These are phyloP conservation scores for Phyllachora maydis DNA, from an alignment of 2,329 filamentous ascomycete genomes.

Conservation along the genomic window DNA sequence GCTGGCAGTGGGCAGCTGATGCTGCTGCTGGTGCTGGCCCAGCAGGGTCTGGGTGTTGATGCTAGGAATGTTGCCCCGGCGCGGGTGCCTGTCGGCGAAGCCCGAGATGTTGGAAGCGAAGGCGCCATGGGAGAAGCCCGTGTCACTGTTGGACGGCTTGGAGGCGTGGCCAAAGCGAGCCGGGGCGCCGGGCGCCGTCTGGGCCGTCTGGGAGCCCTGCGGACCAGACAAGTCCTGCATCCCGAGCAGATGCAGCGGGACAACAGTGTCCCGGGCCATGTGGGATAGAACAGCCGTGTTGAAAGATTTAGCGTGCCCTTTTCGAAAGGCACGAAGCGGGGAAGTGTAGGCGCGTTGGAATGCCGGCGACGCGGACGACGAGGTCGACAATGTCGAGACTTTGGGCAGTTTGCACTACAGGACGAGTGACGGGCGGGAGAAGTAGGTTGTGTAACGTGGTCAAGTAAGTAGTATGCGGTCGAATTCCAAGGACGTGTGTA, in stretches of 20 bases:
- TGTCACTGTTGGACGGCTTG: constrained; percentile 67
- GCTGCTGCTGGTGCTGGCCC: constrained; percentile 15
- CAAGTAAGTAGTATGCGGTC: no score
- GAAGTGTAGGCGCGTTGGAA: constrained; percentile 9
- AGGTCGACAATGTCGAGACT: no score
- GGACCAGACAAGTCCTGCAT: constrained; percentile 74
- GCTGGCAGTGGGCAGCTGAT: constrained; percentile 30
- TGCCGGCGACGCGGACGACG: no score
- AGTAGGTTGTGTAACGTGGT: no score
- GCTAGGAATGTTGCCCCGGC: constrained; percentile 67
- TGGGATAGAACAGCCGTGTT: constrained; percentile 71
- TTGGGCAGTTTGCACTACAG: no score
- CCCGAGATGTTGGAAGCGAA: constrained; percentile 74
- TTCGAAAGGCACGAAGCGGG: constrained; percentile 22
- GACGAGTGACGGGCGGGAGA: no score
- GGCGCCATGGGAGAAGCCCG: constrained; percentile 81
- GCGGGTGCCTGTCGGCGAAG: constrained; percentile 72
- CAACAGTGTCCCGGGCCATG: constrained; percentile 61
- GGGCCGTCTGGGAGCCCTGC: no score
- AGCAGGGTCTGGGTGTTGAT: constrained; percentile 75
- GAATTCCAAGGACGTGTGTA: no score
- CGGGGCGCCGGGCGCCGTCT: constrained; percentile 27
- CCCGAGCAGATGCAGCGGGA: constrained; percentile 69
- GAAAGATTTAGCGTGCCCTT: constrained; percentile 40
- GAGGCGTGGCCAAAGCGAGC: constrained; percentile 53